Evolutionary conservation across 148 eudicot genomes (phyloP).

Genomic region (Rhododendron williamsianum): DNA sequence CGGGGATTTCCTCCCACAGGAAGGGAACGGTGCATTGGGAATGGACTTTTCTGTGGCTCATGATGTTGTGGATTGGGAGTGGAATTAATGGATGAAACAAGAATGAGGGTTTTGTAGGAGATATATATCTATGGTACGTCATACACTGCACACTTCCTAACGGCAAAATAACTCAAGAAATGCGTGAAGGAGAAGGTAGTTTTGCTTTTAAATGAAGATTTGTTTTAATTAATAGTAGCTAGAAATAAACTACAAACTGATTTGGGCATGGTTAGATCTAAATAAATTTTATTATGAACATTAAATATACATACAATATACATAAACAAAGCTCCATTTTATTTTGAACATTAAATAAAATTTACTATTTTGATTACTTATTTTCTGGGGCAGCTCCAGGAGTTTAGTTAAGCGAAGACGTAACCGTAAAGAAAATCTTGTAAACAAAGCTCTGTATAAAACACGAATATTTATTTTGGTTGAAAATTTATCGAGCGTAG

Average conservation of each 20-base stretch:
- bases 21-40: slow-evolving; percentile 31
- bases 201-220: slow-evolving; percentile 1
- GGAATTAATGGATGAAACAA: not conserved
- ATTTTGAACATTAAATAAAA: no score
- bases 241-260: not conserved
- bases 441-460: no score
- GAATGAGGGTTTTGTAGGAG: not conserved
- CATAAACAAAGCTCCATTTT: no score
- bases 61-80: slow-evolving; percentile 3
- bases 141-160: not conserved
- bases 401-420: no score
- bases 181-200: not conserved
- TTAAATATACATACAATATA: no score
- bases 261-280: no score
- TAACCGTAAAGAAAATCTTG: no score
- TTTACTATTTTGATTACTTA: no score
- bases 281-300: no score
- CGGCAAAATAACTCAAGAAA: not conserved
- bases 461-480: no score
- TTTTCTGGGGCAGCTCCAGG: no score
- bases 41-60: slow-evolving; percentile 28
- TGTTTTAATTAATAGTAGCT: not conserved
- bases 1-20: slow-evolving; percentile 40
- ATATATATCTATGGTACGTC: not conserved
- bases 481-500: no score